Conservation (phyloP, 345 rosid genomes). For the Rhodamnia rubescens region DNA sequence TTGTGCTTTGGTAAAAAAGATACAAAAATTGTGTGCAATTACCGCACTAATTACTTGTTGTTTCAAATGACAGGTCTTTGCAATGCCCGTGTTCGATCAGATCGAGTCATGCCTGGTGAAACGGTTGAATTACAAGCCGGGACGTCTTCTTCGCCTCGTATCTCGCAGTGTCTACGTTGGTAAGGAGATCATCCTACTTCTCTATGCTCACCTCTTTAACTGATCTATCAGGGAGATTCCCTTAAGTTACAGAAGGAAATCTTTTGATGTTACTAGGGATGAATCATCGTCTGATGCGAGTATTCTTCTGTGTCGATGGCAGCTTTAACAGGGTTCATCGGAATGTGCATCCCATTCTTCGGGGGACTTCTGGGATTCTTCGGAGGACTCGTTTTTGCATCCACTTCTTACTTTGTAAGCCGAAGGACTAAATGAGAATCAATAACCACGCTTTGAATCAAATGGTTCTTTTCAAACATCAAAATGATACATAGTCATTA, state of each 20-base stretch:
- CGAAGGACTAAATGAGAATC: neutral
- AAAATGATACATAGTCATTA: neutral
- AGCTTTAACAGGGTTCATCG: constrained; percentile 61
- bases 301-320: neutral
- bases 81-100: constrained; percentile 72
- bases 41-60: neutral
- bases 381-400: constrained; percentile 76
- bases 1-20: neutral
- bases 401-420: constrained; percentile 72
- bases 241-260: neutral
- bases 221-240: neutral
- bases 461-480: neutral
- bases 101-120: constrained; percentile 50
- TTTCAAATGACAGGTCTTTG: constrained; percentile 27
- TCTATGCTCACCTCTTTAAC: neutral
- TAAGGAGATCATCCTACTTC: constrained; percentile 5
- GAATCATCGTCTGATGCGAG: neutral
- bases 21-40: neutral
- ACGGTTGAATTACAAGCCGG: constrained; percentile 31
- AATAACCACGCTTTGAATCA: neutral
- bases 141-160: constrained; percentile 25
- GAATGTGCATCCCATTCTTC: constrained; percentile 61
- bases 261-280: neutral
- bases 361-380: constrained; percentile 69
- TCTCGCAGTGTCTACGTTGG: constrained; percentile 47